Conservation (phyloP, 306 rosid species). For the Nissolia schottii region DNA sequence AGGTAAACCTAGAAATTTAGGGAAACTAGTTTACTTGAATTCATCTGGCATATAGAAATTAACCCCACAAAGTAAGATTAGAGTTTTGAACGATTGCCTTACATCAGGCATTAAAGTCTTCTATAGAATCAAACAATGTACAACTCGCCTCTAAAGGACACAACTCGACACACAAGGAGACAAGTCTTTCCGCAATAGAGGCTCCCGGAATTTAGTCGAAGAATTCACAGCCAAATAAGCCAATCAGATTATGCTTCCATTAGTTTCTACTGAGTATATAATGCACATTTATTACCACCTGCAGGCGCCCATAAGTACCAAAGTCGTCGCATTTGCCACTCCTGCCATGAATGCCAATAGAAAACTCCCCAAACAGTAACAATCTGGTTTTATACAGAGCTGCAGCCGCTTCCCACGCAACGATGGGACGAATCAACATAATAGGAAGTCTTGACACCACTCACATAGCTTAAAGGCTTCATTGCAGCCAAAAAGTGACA, state of each 20-base stretch:
- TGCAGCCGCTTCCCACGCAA: slow-evolving; percentile 22
- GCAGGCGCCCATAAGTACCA: slow-evolving; percentile 41
- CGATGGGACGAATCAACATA: slow-evolving; percentile 19
- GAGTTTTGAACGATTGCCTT: slow-evolving; percentile 31
- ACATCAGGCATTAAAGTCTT: slow-evolving; percentile 35
- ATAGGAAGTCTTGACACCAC: slow-evolving; percentile 14
- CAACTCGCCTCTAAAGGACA: slow-evolving; percentile 51
- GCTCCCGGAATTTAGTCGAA: slow-evolving; percentile 28
- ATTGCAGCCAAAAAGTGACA: slow-evolving; percentile 41
- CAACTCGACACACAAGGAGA: slow-evolving; percentile 24
- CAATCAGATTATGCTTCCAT: slow-evolving; percentile 34
- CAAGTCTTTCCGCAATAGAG: slow-evolving; percentile 31
- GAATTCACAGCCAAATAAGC: slow-evolving; percentile 34
- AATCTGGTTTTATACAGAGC: slow-evolving; percentile 20
- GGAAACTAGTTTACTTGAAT: slow-evolving; percentile 26
- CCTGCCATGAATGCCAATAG: slow-evolving; percentile 27
- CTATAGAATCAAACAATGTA: slow-evolving; percentile 57
- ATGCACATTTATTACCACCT: slow-evolving; percentile 32
- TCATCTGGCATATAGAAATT: slow-evolving; percentile 32
- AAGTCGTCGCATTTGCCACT: slow-evolving; percentile 31
- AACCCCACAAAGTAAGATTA: slow-evolving; percentile 37
- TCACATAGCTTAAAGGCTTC: slow-evolving; percentile 14
- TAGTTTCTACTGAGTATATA: slow-evolving; percentile 20
- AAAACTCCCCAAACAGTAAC: slow-evolving; percentile 29
- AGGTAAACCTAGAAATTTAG: slow-evolving; percentile 14